These are phyloP conservation scores for Leccinum obscurum DNA, from an alignment of 768 basidiomycete genomes.

Conservation along the genomic window DNA sequence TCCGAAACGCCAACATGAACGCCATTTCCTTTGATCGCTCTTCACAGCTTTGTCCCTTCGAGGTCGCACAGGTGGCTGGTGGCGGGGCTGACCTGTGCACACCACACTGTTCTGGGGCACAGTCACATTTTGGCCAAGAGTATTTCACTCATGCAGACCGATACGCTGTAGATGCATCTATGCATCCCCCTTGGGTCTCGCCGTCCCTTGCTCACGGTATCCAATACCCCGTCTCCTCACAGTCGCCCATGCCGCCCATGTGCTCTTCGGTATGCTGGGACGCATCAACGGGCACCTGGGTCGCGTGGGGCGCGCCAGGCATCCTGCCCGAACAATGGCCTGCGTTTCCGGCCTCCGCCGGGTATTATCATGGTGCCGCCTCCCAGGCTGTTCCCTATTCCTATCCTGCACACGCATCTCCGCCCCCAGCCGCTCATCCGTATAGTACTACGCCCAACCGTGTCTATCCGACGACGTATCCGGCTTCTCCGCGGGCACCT, in stretches of 20 bases:
- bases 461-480: slow-evolving; percentile 23
- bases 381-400: slow-evolving; percentile 28
- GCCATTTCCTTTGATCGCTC: slow-evolving; percentile 19
- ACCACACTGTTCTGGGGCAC: slow-evolving; percentile 19
- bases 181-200: slow-evolving; percentile 30
- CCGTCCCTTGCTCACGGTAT: slow-evolving; percentile 27
- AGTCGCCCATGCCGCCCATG: slow-evolving; percentile 29
- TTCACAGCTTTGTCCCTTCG: slow-evolving; percentile 24
- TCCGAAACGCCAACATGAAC: slow-evolving; percentile 23
- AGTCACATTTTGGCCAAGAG: slow-evolving; percentile 27
- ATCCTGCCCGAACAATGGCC: slow-evolving; percentile 32
- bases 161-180: slow-evolving; percentile 20
- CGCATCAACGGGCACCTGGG: slow-evolving; percentile 29
- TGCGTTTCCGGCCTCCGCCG: slow-evolving; percentile 25
- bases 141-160: slow-evolving; percentile 30
- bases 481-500: slow-evolving; percentile 28
- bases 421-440: slow-evolving; percentile 21
- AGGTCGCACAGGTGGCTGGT: slow-evolving; percentile 20
- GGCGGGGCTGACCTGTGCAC: slow-evolving; percentile 28
- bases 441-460: slow-evolving; percentile 22
- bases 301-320: slow-evolving; percentile 30
- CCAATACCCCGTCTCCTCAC: slow-evolving; percentile 32
- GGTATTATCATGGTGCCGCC: slow-evolving; percentile 29
- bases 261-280: slow-evolving; percentile 33
- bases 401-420: slow-evolving; percentile 29